These are phyloP conservation scores for Epichloe gansuensis DNA, from an alignment of 2,329 filamentous ascomycete species.

Conservation along the genomic window DNA sequence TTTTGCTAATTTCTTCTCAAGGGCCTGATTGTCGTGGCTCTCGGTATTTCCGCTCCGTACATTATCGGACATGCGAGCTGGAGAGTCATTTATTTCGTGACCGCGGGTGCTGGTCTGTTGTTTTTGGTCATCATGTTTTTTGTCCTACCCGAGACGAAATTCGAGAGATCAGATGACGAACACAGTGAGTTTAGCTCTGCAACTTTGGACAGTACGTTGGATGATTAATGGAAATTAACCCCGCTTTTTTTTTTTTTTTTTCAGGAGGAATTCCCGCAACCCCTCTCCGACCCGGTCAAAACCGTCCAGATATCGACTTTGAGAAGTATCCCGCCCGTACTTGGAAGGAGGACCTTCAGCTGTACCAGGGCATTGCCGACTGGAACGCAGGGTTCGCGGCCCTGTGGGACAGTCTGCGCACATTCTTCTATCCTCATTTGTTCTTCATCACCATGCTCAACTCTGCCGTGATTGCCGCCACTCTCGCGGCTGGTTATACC, in stretches of 20 bases:
- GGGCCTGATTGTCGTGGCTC: background rate
- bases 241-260: too few relatives aligned
- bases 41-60: background rate
- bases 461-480: constrained; percentile 1
- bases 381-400: background rate
- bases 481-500: constrained; percentile 1
- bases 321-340: background rate
- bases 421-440: constrained; percentile 2
- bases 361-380: background rate
- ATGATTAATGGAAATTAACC: too few relatives aligned
- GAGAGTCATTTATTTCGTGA: constrained; percentile 2
- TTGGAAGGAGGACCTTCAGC: background rate
- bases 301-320: background rate
- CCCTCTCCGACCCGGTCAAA: background rate
- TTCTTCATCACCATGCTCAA: constrained; percentile 3
- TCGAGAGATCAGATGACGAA: background rate
- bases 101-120: background rate
- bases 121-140: constrained; percentile 1
- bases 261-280: background rate
- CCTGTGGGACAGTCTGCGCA: constrained; percentile 1
- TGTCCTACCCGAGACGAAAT: constrained; percentile 1
- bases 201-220: too few relatives aligned
- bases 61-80: constrained; percentile 1
- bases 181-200: background rate
- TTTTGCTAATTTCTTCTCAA: background rate